Evolutionary conservation across 176 grass and related monocot genomes (phyloP).

Genomic region (Olyra latifolia): DNA sequence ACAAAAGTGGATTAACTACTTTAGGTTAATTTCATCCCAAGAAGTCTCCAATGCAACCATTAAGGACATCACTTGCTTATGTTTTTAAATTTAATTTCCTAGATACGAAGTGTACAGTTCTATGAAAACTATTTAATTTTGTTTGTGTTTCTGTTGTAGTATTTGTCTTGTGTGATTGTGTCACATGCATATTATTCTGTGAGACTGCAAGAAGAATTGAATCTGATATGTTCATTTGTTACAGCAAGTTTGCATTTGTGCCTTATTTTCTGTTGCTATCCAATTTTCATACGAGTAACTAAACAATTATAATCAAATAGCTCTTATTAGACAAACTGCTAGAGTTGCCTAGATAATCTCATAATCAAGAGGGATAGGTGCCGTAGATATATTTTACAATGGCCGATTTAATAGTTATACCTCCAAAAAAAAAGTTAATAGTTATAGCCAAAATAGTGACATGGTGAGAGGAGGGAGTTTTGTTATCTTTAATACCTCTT

Average conservation of each 20-base stretch:
- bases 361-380: neutral
- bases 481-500: no score
- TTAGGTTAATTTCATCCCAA: neutral
- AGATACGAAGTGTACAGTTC: neutral
- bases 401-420: neutral
- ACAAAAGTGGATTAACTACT: neutral
- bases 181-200: neutral
- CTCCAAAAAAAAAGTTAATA: no score
- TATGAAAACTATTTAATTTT: neutral
- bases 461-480: no score
- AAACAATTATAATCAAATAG: neutral
- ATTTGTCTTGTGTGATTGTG: constrained; percentile 3
- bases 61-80: neutral
- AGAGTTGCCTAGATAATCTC: neutral
- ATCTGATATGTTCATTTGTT: constrained; percentile 7
- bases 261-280: neutral
- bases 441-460: neutral
- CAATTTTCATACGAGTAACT: neutral
- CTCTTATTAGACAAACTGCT: neutral
- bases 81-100: neutral
- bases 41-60: neutral
- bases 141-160: neutral
- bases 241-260: neutral
- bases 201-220: neutral
- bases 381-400: neutral